Evolutionary conservation across 345 rosid genomes (phyloP).

Genomic region (Eucalyptus fibrosa): DNA sequence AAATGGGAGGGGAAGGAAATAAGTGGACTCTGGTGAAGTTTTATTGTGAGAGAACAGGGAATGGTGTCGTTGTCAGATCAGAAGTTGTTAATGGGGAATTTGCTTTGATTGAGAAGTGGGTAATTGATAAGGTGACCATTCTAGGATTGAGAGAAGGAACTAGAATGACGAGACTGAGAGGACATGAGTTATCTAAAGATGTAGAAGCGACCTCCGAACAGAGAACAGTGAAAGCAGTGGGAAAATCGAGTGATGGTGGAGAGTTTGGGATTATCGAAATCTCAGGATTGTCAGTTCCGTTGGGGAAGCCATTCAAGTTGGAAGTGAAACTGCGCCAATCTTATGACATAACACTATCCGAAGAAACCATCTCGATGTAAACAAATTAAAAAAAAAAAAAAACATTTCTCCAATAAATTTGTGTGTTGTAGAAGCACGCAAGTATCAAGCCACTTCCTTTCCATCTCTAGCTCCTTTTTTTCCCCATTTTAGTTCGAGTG

Average conservation of each 20-base stretch:
- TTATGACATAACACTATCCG: neutral
- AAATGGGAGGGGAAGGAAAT: conserved; percentile 36
- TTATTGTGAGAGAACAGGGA: conserved; percentile 3
- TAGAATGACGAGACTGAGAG: neutral
- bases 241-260: neutral
- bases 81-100: conserved; percentile 35
- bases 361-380: neutral
- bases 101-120: conserved; percentile 36
- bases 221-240: neutral
- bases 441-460: neutral
- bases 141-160: conserved; percentile 23
- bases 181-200: conserved; percentile 3
- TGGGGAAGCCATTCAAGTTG: conserved; percentile 34
- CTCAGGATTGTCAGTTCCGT: conserved; percentile 1
- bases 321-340: neutral
- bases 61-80: conserved; percentile 11
- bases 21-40: conserved; percentile 45
- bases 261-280: neutral
- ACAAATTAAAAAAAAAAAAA: neutral
- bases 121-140: conserved; percentile 33
- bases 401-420: neutral
- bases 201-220: neutral
- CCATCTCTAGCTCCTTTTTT: neutral
- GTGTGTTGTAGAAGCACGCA: neutral
- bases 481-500: neutral